Conservation (phyloP, 371 early-diverging fungal genomes). For the Zychaea mexicana region DNA sequence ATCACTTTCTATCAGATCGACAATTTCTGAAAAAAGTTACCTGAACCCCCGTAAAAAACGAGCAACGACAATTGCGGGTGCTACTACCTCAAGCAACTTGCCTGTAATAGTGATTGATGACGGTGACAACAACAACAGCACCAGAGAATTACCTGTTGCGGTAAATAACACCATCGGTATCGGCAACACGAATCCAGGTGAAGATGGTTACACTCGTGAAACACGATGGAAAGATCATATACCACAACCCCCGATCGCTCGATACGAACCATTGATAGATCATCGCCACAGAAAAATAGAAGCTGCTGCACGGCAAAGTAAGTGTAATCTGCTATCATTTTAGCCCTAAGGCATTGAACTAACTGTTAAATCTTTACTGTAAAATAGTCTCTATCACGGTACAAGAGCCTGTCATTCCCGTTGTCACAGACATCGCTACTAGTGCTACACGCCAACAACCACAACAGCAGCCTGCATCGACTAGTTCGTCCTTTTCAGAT, state of each 20-base stretch:
- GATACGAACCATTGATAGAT: background rate
- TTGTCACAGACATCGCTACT: background rate
- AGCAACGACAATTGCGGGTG: background rate
- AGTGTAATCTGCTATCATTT: background rate
- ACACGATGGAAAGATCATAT: slow-evolving; percentile 11
- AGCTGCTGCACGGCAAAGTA: slow-evolving; percentile 4
- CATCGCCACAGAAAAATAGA: background rate
- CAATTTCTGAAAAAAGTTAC: background rate
- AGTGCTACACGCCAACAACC: background rate
- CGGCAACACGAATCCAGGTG: slow-evolving; percentile 5
- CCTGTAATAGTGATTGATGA: background rate
- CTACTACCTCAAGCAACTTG: background rate
- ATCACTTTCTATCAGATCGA: background rate
- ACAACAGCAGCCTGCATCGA: background rate
- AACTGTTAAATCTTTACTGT: too few species aligned
- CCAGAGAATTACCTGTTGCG: background rate
- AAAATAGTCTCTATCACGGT: slow-evolving; percentile 1
- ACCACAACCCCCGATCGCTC: background rate
- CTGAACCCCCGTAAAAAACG: background rate
- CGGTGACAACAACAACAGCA: background rate
- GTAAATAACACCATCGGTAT: slow-evolving; percentile 6
- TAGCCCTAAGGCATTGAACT: background rate
- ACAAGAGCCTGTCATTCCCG: background rate
- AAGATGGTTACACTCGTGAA: slow-evolving; percentile 8
- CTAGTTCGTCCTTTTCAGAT: background rate